phyloP scores from a whole-genome alignment of 371 early-diverging fungal species.

The Mucor velutinosus region DNA sequence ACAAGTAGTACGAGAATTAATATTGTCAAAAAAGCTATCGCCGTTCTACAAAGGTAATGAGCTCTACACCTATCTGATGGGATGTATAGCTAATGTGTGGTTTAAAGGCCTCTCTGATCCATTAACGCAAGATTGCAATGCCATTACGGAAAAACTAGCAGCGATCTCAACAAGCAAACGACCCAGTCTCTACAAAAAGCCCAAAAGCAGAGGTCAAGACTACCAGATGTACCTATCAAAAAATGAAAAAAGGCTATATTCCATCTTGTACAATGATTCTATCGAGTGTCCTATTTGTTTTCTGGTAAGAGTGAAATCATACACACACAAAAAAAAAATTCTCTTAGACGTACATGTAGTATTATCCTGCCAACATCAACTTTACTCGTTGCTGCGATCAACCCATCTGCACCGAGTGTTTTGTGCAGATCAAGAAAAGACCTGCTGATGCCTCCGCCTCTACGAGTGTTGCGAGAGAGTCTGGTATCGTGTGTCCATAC shows the following conservation, averaged over 20 bases:
- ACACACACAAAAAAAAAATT: not conserved
- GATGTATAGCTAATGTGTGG: not conserved
- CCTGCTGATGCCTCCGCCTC: slow-evolving; percentile 32
- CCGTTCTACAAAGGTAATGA: slow-evolving; percentile 21
- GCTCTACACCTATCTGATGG: too few species aligned
- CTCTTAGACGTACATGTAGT: slow-evolving; percentile 58
- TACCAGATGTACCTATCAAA: slow-evolving; percentile 4
- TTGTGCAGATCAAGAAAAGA: slow-evolving; percentile 85
- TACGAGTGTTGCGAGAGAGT: not conserved
- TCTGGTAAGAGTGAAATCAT: slow-evolving; percentile 57
- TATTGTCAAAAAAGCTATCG: slow-evolving; percentile 8
- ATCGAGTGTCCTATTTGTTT: slow-evolving; percentile 96
- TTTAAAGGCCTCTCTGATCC: slow-evolving; percentile 8
- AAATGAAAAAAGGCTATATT: slow-evolving; percentile 2
- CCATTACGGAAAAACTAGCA: not conserved
- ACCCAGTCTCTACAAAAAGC: not conserved
- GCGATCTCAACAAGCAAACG: not conserved
- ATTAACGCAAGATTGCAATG: not conserved
- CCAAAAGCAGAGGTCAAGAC: not conserved
- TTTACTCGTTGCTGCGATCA: slow-evolving; percentile 91
- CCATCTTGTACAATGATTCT: slow-evolving; percentile 57
- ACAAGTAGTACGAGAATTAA: slow-evolving; percentile 14
- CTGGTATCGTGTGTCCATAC: slow-evolving; percentile 69
- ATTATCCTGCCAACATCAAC: slow-evolving; percentile 91
- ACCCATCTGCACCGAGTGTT: slow-evolving; percentile 95